Evolutionary conservation across 805 yeast genomes (phyloP).

Genomic region (Cyberlindnera sargentensis): DNA sequence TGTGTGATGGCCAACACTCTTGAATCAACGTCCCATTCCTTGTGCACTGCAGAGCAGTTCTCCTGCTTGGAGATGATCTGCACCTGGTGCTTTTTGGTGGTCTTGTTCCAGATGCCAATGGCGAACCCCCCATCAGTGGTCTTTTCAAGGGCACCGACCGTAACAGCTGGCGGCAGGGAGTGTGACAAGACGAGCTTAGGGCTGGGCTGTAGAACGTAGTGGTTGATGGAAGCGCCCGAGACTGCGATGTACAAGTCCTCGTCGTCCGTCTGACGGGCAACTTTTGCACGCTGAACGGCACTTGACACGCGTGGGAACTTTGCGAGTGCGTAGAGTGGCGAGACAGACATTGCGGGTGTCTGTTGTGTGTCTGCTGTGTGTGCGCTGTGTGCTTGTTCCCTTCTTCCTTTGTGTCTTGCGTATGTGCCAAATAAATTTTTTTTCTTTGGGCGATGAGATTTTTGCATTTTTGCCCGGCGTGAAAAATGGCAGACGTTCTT

Average conservation of each 20-base stretch:
- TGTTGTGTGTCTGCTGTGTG: neutral
- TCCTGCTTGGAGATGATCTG: slow-evolving; percentile 15
- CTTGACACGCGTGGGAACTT: slow-evolving; percentile 22
- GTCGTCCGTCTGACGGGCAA: slow-evolving; percentile 9
- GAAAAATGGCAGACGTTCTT: no score
- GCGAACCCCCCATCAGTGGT: slow-evolving; percentile 4
- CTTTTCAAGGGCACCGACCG: slow-evolving; percentile 25
- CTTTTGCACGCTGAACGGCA: slow-evolving; percentile 11
- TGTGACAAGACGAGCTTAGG: slow-evolving; percentile 48
- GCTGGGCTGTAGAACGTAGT: slow-evolving; percentile 41
- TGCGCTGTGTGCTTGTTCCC: no score
- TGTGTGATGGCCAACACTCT: slow-evolving; percentile 9
- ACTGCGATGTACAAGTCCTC: slow-evolving; percentile 21
- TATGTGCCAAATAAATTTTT: no score
- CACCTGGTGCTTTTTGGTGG: slow-evolving; percentile 12
- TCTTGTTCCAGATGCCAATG: slow-evolving; percentile 17
- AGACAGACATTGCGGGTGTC: slow-evolving; percentile 15
- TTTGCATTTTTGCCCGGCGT: no score
- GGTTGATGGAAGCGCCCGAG: slow-evolving; percentile 23
- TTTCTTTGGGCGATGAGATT: no score
- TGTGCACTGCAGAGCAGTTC: slow-evolving; percentile 18
- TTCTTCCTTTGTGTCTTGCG: no score
- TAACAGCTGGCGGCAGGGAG: slow-evolving; percentile 39
- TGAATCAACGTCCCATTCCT: slow-evolving; percentile 10
- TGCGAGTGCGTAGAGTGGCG: slow-evolving; percentile 17